Evolutionary conservation across 257 asterid genomes (phyloP).

Genomic region (Fraxinus americana): DNA sequence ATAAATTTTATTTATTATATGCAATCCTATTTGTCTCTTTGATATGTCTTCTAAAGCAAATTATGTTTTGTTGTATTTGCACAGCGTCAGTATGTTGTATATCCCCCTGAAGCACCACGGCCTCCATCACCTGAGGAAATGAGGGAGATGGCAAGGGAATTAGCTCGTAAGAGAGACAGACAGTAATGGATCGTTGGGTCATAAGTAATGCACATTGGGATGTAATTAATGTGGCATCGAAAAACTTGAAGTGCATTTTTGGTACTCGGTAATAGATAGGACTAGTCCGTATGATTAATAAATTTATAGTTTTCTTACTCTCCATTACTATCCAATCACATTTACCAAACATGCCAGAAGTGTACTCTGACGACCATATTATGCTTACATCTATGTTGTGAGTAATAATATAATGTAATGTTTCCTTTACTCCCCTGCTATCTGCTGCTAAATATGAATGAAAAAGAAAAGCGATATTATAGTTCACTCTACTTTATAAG

Average conservation of each 20-base stretch:
- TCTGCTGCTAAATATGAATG: not conserved
- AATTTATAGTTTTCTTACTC: not conserved
- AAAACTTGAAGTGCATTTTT: not conserved
- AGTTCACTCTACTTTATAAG: not conserved
- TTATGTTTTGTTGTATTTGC: slow-evolving; percentile 26
- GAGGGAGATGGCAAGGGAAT: slow-evolving; percentile 81
- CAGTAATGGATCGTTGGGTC: slow-evolving; percentile 25
- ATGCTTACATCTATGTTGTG: not conserved
- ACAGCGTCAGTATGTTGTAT: slow-evolving; percentile 83
- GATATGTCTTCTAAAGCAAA: slow-evolving; percentile 21
- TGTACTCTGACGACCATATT: not conserved
- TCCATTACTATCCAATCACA: not conserved
- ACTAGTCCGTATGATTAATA: not conserved
- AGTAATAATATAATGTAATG: not conserved
- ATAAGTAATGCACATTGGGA: slow-evolving; percentile 14
- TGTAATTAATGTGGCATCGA: not conserved
- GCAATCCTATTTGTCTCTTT: not conserved
- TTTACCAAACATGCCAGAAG: not conserved
- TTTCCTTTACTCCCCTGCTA: not conserved
- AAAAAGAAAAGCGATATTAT: not conserved
- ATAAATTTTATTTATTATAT: not conserved
- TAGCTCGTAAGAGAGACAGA: slow-evolving; percentile 66
- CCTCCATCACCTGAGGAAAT: slow-evolving; percentile 91
- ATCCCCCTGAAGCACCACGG: slow-evolving; percentile 77
- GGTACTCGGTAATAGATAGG: not conserved